Base-by-base conservation (phyloP, 2,329 filamentous ascomycete genomes). In the Plectosphaerella sp. region DNA sequence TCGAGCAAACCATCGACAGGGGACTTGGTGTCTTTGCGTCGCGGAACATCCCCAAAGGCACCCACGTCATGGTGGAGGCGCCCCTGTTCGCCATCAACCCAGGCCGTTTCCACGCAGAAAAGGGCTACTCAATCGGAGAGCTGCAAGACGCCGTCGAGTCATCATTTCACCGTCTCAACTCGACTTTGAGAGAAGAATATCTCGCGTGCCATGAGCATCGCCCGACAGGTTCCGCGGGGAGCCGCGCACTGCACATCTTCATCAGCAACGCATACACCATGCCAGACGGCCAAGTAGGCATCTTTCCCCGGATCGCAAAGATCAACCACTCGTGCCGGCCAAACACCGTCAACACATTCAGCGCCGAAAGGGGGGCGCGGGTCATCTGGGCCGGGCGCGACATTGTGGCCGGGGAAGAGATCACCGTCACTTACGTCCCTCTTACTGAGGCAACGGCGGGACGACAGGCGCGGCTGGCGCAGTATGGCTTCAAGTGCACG, bases 281-380 rank as follows among this genome's bases (percentile, higher is more conserved):
- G 58, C 57, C 54, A 11, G 52, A 51, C 25, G 48, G 56, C 1
- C 62, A 62, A 2, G 62, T 66, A 1, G 67, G 61, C 6, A 59
- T 74, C 14, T 73, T 70, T 43, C 61, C 63, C 8, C 52, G 64
- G 28, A 62, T 68, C 15, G 60, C 68, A 5, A 67, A 69, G 28
- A 66, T 73, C 62, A 74, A 73, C 51, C 71, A 74, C 57, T 62
- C 58, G 16, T 74, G 71, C 59, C 64, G 60, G 28, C 68, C 71
- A 2, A 74, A 73, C 49, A 66, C 70, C 1, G 59, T 58, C 52
- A 72, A 67, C 50, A 43, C 41, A 4, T 43, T 18, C 41, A 43
- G 41, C 16, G 41, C 18, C 5, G n/a, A 5, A n/a, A 20, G 41
- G 11, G 57, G 57, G 10, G 70, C 67, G 68, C 69, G 70, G 52